Evolutionary conservation across 2,329 filamentous ascomycete genomes (phyloP).

Genomic region (Coniochaeta ligniaria): DNA sequence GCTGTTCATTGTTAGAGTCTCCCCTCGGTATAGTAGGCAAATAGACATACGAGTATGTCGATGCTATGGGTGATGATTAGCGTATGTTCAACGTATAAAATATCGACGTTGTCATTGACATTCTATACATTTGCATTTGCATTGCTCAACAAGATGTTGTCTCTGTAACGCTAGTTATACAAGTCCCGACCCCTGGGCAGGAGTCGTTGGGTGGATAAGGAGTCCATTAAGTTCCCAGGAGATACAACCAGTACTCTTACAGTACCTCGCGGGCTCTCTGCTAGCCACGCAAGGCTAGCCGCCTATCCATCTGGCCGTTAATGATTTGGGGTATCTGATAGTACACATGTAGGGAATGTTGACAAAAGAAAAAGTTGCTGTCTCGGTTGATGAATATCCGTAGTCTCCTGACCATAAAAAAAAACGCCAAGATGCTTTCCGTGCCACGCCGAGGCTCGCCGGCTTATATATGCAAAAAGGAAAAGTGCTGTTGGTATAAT

Average conservation of each 20-base stretch:
- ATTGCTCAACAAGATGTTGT: neutral
- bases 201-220: neutral
- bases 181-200: neutral
- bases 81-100: neutral
- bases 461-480: neutral
- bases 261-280: neutral
- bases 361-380: conserved; percentile 1
- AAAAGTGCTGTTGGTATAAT: neutral
- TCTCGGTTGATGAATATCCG: neutral
- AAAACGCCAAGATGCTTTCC: neutral
- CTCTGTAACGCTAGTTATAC: neutral
- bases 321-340: conserved; percentile 2
- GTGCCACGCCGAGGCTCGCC: neutral
- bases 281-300: neutral
- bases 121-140: neutral
- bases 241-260: neutral
- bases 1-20: neutral
- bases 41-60: neutral
- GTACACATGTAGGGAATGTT: neutral
- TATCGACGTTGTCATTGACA: neutral
- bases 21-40: neutral
- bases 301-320: neutral
- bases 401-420: neutral
- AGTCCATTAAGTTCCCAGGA: neutral
- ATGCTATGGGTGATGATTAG: neutral